These are phyloP conservation scores for Mycena maculata DNA, from an alignment of 768 basidiomycete species.

Conservation along the genomic window DNA sequence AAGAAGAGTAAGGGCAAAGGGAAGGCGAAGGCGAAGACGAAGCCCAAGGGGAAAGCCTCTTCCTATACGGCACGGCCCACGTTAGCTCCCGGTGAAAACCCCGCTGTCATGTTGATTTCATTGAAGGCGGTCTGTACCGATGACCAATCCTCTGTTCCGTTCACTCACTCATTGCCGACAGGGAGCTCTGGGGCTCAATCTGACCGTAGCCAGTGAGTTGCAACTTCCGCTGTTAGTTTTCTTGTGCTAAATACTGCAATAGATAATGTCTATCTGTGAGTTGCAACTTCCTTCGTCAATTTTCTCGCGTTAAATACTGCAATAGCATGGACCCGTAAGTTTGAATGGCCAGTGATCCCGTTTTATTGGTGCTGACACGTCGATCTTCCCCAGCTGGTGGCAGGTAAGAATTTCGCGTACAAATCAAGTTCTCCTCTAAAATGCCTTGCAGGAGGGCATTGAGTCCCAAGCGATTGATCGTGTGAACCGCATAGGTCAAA, in stretches of 20 bases:
- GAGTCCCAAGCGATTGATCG: conserved; percentile 84
- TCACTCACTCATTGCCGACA: conserved; percentile 32
- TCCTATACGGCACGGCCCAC: conserved; percentile 16
- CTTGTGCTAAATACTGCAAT: conserved; percentile 14
- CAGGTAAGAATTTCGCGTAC: conserved; percentile 54
- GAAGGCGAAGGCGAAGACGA: conserved; percentile 45
- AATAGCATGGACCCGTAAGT: conserved; percentile 88
- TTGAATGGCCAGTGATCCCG: no score
- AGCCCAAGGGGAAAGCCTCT: neutral
- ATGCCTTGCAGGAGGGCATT: conserved; percentile 70
- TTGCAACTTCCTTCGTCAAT: conserved; percentile 20
- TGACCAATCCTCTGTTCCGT: neutral
- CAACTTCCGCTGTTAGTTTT: neutral
- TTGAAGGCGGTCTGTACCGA: conserved; percentile 69
- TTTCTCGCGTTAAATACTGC: conserved; percentile 10
- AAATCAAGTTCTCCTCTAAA: conserved; percentile 26
- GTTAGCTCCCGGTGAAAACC: conserved; percentile 56
- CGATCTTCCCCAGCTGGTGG: no score
- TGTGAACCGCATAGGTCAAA: conserved; percentile 89
- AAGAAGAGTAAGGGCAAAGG: conserved; percentile 52
- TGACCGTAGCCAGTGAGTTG: conserved; percentile 85
- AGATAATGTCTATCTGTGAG: conserved; percentile 85
- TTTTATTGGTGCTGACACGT: no score
- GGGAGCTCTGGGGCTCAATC: conserved; percentile 88
- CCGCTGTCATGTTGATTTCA: conserved; percentile 87